Percentiles rank a stretch among this genome's conserved stretches.
These are phyloP conservation scores for Pyrenophora graminea DNA, from an alignment of 2,329 filamentous ascomycete genomes.

Conservation along the genomic window DNA sequence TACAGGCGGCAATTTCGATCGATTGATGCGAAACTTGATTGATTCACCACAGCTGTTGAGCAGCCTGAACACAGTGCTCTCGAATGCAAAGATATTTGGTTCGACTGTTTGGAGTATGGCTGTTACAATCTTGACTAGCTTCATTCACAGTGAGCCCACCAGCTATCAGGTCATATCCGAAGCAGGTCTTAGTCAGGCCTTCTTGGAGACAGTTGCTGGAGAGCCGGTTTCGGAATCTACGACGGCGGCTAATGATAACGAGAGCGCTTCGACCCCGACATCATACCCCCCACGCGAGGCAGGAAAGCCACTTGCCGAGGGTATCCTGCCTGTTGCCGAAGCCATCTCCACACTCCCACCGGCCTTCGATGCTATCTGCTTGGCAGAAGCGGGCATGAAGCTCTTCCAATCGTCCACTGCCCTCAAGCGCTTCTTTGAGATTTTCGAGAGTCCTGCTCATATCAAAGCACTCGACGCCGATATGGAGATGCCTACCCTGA, in stretches of 20 bases:
- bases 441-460: slow-evolving; percentile 93
- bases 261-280: slow-evolving; percentile 12
- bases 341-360: slow-evolving; percentile 85
- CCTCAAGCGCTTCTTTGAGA: slow-evolving; percentile 85
- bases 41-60: slow-evolving; percentile 85
- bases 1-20: slow-evolving; percentile 82
- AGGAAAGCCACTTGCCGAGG: slow-evolving; percentile 58
- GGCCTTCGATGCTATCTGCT: slow-evolving; percentile 89
- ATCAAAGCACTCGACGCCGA: slow-evolving; percentile 82
- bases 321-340: slow-evolving; percentile 85
- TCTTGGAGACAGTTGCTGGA: slow-evolving; percentile 77
- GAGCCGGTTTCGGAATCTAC: slow-evolving; percentile 32
- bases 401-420: slow-evolving; percentile 83
- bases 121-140: slow-evolving; percentile 88
- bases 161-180: slow-evolving; percentile 96
- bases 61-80: slow-evolving; percentile 79
- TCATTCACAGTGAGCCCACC: slow-evolving; percentile 98
- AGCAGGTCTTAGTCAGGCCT: slow-evolving; percentile 83
- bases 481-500: slow-evolving; percentile 68
- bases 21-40: slow-evolving; percentile 87
- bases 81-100: slow-evolving; percentile 78
- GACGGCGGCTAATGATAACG: slow-evolving; percentile 21
- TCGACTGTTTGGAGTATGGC: slow-evolving; percentile 96
- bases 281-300: slow-evolving; percentile 31
- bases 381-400: slow-evolving; percentile 85